phyloP scores from a whole-genome alignment of 2,329 filamentous ascomycete genomes.

The Pseudomassariella vexata region DNA sequence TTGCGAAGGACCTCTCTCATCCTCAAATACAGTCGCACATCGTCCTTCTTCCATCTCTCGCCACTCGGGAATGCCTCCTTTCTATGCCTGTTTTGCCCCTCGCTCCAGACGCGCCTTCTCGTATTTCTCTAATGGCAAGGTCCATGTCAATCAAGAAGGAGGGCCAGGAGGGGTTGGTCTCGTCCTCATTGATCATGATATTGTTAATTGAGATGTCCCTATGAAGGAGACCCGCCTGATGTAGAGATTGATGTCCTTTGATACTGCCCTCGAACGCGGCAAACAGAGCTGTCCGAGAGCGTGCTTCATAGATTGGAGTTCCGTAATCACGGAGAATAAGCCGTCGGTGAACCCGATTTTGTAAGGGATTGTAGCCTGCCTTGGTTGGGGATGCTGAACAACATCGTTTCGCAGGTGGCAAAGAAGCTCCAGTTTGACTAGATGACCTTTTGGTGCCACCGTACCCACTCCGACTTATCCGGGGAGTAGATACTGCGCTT shows the following conservation, averaged over 20 bases:
- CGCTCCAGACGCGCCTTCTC: conserved; percentile 23
- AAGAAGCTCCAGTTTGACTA: too few species aligned
- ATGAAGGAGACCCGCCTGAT: conserved; percentile 27
- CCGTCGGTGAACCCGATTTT: conserved; percentile 31
- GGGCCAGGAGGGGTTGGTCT: conserved; percentile 23
- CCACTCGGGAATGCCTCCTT: too few species aligned
- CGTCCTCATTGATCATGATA: conserved; percentile 33
- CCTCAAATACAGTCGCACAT: too few species aligned
- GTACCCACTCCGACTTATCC: too few species aligned
- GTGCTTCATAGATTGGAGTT: conserved; percentile 29
- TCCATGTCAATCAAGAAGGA: conserved; percentile 30
- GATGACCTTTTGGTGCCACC: too few species aligned
- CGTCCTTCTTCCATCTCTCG: too few species aligned
- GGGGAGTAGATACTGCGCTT: too few species aligned
- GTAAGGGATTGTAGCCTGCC: too few species aligned
- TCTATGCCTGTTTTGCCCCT: conserved; percentile 29
- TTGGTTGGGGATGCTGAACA: too few species aligned
- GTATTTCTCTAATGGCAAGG: conserved; percentile 20
- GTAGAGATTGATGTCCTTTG: conserved; percentile 23
- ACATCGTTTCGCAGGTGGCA: too few species aligned
- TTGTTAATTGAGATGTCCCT: conserved; percentile 33
- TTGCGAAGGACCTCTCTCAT: too few species aligned
- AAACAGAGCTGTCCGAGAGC: conserved; percentile 25
- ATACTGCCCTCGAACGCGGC: conserved; percentile 27
- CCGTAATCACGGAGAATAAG: conserved; percentile 30